Conservation (phyloP, 2,329 filamentous ascomycete genomes). For the Epichloe glyceriae region DNA sequence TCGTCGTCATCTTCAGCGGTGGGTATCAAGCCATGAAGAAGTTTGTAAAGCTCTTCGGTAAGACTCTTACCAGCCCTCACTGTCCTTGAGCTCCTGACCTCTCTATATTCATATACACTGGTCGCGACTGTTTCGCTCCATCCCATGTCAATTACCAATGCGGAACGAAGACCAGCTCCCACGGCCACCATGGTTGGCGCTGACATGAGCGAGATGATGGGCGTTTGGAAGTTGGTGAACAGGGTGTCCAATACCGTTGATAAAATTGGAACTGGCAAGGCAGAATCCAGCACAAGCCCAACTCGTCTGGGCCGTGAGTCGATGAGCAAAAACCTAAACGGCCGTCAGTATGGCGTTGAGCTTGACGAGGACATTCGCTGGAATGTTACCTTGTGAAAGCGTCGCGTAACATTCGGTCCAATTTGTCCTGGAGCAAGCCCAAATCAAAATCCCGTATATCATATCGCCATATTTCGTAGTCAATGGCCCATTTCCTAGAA, state of each 20-base stretch:
- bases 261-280: conserved; percentile 64
- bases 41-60: conserved; percentile 52
- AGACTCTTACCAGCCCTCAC: conserved; percentile 63
- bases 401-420: conserved; percentile 71
- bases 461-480: conserved; percentile 64
- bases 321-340: conserved; percentile 45
- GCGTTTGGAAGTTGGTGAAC: conserved; percentile 69
- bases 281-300: conserved; percentile 62
- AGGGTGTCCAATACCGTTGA: conserved; percentile 63
- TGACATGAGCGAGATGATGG: conserved; percentile 69
- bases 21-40: conserved; percentile 31
- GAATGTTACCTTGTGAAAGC: conserved; percentile 58
- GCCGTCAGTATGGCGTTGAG: neutral
- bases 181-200: conserved; percentile 60
- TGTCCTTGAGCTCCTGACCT: conserved; percentile 57
- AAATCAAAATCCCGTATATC: conserved; percentile 64
- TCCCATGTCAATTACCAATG: conserved; percentile 76
- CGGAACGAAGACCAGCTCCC: conserved; percentile 74
- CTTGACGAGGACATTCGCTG: neutral
- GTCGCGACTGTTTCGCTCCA: conserved; percentile 86
- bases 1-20: conserved; percentile 18
- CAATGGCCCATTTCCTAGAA: conserved; percentile 46
- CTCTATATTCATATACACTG: conserved; percentile 80
- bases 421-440: conserved; percentile 70
- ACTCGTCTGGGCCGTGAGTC: conserved; percentile 66